Percentiles rank a stretch among this genome's conserved stretches.
These are phyloP conservation scores for Cordyceps pruinosa DNA, from an alignment of 2,329 filamentous ascomycete species.

Conservation along the genomic window DNA sequence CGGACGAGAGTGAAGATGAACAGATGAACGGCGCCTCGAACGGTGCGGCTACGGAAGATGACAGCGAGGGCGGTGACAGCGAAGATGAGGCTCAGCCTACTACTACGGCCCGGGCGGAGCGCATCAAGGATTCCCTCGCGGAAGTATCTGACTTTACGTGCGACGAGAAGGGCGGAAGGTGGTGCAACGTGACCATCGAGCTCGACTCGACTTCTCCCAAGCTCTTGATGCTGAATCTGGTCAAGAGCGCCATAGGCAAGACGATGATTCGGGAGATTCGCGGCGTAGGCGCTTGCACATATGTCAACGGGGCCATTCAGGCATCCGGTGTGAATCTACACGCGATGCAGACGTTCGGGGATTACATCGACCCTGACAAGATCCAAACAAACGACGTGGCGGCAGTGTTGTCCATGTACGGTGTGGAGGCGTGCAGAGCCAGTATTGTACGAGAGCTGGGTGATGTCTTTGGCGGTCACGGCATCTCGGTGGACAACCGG, in stretches of 20 bases:
- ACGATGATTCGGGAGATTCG: slow-evolving; percentile 83
- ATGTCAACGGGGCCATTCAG: slow-evolving; percentile 60
- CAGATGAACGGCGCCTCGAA: slow-evolving; percentile 23
- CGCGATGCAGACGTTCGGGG: slow-evolving; percentile 82
- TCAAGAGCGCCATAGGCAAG: slow-evolving; percentile 71
- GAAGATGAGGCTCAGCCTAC: slow-evolving; percentile 31
- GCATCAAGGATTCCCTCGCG: slow-evolving; percentile 55
- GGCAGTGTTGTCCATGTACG: slow-evolving; percentile 76
- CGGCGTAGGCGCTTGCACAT: slow-evolving; percentile 65
- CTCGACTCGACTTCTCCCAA: slow-evolving; percentile 79
- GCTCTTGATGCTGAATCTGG: slow-evolving; percentile 83
- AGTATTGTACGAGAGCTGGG: slow-evolving; percentile 83
- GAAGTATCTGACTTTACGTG: slow-evolving; percentile 74
- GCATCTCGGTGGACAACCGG: slow-evolving; percentile 83
- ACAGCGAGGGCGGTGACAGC: slow-evolving; percentile 26
- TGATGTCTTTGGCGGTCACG: slow-evolving; percentile 81
- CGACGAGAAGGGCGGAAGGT: slow-evolving; percentile 64
- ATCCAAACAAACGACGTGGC: slow-evolving; percentile 91
- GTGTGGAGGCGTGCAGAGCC: slow-evolving; percentile 84
- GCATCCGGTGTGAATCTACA: slow-evolving; percentile 81
- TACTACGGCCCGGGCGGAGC: slow-evolving; percentile 48
- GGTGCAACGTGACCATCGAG: slow-evolving; percentile 75
- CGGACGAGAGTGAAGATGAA: slow-evolving; percentile 48
- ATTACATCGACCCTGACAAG: slow-evolving; percentile 77
- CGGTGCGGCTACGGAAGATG: slow-evolving; percentile 26